phyloP scores from a whole-genome alignment of 306 rosid genomes.

The Delonix regia region DNA sequence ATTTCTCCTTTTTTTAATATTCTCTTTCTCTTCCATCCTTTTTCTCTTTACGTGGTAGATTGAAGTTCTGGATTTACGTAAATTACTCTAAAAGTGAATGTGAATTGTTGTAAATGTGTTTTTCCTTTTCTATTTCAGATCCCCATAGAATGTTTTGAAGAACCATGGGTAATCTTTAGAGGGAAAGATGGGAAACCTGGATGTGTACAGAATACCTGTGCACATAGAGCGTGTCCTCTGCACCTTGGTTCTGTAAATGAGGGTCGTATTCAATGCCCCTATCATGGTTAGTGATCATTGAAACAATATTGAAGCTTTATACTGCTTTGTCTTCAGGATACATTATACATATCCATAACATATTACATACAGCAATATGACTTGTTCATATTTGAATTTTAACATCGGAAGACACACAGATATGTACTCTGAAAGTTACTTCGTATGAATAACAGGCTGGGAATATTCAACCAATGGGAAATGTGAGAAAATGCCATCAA shows the following conservation, averaged over 20 bases:
- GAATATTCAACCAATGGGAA: conserved; percentile 89
- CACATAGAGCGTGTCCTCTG: conserved; percentile 93
- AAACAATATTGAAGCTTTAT: background rate
- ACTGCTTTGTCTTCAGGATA: background rate
- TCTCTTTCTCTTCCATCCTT: background rate
- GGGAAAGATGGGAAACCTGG: conserved; percentile 91
- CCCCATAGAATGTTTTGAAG: conserved; percentile 89
- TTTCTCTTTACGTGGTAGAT: background rate
- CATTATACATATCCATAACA: background rate
- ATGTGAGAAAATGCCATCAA: conserved; percentile 97
- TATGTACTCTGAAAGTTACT: conserved; percentile 24
- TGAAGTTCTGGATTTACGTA: background rate
- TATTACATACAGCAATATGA: background rate
- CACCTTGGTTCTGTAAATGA: conserved; percentile 87
- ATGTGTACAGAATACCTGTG: conserved; percentile 88
- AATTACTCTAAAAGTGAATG: background rate
- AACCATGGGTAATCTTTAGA: conserved; percentile 90
- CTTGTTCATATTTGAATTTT: background rate
- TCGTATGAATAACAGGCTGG: conserved; percentile 73
- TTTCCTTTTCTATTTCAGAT: conserved; percentile 56
- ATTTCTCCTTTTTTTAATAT: background rate
- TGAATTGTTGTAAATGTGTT: conserved; percentile 26
- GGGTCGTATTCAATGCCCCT: conserved; percentile 91
- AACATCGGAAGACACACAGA: conserved; percentile 5
- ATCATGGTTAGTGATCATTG: conserved; percentile 71